Evolutionary conservation across 306 rosid genomes (phyloP).

Genomic region (Dalbergia cochinchinensis): DNA sequence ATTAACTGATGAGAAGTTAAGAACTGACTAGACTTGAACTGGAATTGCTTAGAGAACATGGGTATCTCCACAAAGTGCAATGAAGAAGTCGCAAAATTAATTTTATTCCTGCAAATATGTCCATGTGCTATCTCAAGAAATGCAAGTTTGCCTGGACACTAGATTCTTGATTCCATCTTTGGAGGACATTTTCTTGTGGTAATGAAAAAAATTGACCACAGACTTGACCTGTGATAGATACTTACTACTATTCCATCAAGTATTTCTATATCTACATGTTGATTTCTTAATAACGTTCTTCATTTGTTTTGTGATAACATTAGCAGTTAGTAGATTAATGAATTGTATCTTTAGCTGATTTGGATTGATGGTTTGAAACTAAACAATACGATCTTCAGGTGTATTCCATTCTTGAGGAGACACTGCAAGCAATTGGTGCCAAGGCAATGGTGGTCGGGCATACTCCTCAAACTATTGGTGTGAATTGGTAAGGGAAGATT

Average conservation of each 20-base stretch:
- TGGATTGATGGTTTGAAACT: slow-evolving; percentile 41
- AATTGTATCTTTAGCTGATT: slow-evolving; percentile 31
- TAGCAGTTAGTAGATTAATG: neutral
- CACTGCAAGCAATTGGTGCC: slow-evolving; percentile 84
- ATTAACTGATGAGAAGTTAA: neutral
- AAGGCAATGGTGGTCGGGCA: slow-evolving; percentile 98
- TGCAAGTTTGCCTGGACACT: neutral
- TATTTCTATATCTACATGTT: neutral
- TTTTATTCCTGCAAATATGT: slow-evolving; percentile 5
- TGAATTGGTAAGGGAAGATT: slow-evolving; percentile 70
- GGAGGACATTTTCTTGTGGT: neutral
- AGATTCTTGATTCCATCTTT: slow-evolving; percentile 20
- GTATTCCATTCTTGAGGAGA: slow-evolving; percentile 76
- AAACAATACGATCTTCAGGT: slow-evolving; percentile 57
- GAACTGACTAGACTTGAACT: neutral
- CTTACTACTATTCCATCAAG: slow-evolving; percentile 4
- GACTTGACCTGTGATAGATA: neutral
- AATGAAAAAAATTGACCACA: neutral
- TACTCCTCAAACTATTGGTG: slow-evolving; percentile 92
- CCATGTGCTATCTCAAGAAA: neutral
- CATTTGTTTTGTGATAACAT: slow-evolving; percentile 4
- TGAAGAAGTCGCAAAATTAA: neutral
- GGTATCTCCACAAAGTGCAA: neutral
- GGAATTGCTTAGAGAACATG: neutral
- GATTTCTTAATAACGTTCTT: slow-evolving; percentile 20